Conservation (phyloP, 768 basidiomycete species). For the Collybiopsis confluens region DNA sequence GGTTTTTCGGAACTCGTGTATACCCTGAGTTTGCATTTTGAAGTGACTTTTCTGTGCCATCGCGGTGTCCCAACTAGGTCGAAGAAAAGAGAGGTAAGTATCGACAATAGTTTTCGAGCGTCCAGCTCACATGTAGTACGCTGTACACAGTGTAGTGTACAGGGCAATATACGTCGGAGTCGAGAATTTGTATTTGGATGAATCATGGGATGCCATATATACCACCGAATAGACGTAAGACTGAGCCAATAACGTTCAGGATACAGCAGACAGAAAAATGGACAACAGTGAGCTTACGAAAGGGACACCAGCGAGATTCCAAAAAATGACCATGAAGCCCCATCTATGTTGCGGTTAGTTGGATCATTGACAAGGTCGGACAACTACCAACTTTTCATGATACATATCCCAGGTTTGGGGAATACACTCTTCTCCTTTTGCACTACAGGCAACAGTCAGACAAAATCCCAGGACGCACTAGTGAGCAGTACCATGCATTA, state of each 20-base stretch:
- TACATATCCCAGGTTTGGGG: slow-evolving; percentile 99
- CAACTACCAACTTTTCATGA: slow-evolving; percentile 75
- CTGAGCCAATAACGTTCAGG: slow-evolving; percentile 27
- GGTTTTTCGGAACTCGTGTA: slow-evolving; percentile 76
- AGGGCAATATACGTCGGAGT: slow-evolving; percentile 69
- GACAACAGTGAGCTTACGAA: slow-evolving; percentile 65
- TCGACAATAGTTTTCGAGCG: neutral
- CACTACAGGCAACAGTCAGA: too few species aligned
- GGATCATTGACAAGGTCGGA: neutral
- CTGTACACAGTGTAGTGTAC: slow-evolving; percentile 71
- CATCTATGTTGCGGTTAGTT: slow-evolving; percentile 38
- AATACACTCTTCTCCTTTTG: slow-evolving; percentile 92
- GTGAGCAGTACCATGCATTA: slow-evolving; percentile 74
- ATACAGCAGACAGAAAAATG: neutral
- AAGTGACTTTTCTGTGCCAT: slow-evolving; percentile 98
- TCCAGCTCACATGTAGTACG: slow-evolving; percentile 75
- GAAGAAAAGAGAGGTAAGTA: slow-evolving; percentile 3
- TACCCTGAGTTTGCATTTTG: slow-evolving; percentile 95
- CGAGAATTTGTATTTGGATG: slow-evolving; percentile 82
- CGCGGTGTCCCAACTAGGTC: slow-evolving; percentile 78
- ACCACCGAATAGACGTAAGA: slow-evolving; percentile 97
- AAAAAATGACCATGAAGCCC: slow-evolving; percentile 98
- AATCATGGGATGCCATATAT: slow-evolving; percentile 95
- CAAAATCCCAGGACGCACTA: too few species aligned
- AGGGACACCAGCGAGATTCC: slow-evolving; percentile 92